phyloP scores from a whole-genome alignment of 176 grass and related monocot species.

The Olyra latifolia region DNA sequence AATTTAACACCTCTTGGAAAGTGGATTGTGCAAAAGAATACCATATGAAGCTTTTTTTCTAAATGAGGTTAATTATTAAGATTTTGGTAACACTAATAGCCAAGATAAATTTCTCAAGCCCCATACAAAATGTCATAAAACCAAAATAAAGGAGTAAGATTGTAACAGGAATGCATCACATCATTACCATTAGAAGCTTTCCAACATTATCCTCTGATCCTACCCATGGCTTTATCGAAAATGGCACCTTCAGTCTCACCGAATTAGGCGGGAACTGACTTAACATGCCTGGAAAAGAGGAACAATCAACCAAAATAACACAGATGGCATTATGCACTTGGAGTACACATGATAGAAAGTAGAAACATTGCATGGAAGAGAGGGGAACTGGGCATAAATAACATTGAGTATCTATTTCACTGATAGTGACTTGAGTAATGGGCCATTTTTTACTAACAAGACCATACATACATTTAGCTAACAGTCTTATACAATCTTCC shows the following conservation, averaged over 20 bases:
- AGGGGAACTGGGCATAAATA: background rate
- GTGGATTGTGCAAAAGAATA: constrained; percentile 11
- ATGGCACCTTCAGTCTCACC: constrained; percentile 68
- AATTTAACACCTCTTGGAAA: constrained; percentile 21
- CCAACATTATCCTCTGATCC: constrained; percentile 80
- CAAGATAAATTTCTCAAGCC: constrained; percentile 17
- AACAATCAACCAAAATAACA: constrained; percentile 2
- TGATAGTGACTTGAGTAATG: background rate
- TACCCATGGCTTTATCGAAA: constrained; percentile 72
- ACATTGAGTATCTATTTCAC: background rate
- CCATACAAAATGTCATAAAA: background rate
- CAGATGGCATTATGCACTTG: background rate
- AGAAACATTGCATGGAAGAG: constrained; percentile 11
- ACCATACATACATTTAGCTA: background rate
- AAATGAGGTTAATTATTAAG: background rate
- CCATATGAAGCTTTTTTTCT: background rate
- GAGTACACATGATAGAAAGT: background rate
- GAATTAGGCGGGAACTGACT: constrained; percentile 73
- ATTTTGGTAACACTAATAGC: constrained; percentile 5
- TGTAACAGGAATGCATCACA: constrained; percentile 29
- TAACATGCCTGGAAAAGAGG: constrained; percentile 55
- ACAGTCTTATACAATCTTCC: background rate
- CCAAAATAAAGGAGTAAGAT: background rate
- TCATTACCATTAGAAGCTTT: constrained; percentile 91
- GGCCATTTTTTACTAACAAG: background rate